phyloP scores from a whole-genome alignment of 1,139 yeast species.

The Yamadazyma siamensis region DNA sequence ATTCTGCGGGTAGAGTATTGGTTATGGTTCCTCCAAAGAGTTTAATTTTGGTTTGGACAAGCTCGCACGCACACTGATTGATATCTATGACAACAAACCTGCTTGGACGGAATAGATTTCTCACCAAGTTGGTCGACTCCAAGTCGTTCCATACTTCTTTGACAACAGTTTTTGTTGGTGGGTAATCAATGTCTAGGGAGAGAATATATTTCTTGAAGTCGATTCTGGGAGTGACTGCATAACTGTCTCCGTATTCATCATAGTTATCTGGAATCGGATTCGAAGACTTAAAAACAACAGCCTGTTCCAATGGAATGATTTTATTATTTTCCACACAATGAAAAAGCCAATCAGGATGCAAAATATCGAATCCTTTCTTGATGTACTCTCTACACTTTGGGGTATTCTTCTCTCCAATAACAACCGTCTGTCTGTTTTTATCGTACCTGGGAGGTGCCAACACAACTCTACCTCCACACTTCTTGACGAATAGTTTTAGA shows the following conservation, averaged over 20 bases:
- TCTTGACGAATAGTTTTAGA: constrained; percentile 35
- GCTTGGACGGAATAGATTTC: constrained; percentile 7
- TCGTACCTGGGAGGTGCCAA: constrained; percentile 4
- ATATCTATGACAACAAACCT: constrained; percentile 8
- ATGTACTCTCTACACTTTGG: constrained; percentile 42
- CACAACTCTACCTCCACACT: constrained; percentile 49
- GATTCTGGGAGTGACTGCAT: constrained; percentile 14
- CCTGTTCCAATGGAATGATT: constrained; percentile 58
- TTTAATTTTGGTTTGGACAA: constrained; percentile 6
- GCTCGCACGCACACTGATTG: neutral
- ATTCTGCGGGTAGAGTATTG: constrained; percentile 7
- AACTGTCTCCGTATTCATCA: constrained; percentile 59
- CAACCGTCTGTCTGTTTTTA: constrained; percentile 22
- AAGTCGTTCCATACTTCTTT: constrained; percentile 2
- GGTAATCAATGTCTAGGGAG: constrained; percentile 1
- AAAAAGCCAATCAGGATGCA: constrained; percentile 68
- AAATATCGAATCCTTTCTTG: constrained; percentile 52
- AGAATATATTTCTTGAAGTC: constrained; percentile 6
- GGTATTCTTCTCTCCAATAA: constrained; percentile 49
- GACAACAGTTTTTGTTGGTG: neutral
- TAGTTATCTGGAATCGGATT: constrained; percentile 18
- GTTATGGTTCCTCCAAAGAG: constrained; percentile 7
- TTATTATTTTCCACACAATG: constrained; percentile 51
- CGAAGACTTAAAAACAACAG: constrained; percentile 40
- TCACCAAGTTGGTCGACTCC: constrained; percentile 1